These are phyloP conservation scores for Leishmania aethiopica DNA, from an alignment of 208 protist species.

Conservation along the genomic window DNA sequence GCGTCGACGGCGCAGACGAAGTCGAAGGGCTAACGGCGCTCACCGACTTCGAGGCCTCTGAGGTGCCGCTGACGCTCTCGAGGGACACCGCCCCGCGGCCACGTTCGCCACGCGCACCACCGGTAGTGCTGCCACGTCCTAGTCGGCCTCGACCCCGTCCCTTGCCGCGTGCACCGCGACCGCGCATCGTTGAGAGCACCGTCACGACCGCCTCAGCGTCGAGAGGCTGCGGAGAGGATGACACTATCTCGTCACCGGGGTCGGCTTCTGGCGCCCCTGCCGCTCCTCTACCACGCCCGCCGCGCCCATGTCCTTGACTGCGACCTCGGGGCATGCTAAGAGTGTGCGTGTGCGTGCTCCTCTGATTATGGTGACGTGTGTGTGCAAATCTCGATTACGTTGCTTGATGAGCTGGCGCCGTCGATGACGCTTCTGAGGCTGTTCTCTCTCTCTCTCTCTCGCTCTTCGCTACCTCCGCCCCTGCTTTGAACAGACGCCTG, in stretches of 20 bases:
- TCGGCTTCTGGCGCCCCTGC: not conserved
- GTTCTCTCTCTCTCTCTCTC: not conserved
- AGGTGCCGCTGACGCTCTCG: not conserved
- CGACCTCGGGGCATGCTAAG: constrained; percentile 29
- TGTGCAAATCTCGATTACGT: not conserved
- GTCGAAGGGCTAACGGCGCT: not conserved
- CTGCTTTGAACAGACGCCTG: not conserved
- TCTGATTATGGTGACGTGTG: not conserved
- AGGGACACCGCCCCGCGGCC: not conserved
- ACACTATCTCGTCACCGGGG: not conserved
- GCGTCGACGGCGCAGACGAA: not conserved
- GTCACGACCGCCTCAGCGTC: not conserved
- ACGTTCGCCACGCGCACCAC: not conserved
- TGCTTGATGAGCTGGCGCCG: not conserved
- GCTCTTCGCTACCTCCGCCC: not conserved
- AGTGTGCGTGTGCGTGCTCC: not conserved
- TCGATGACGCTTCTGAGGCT: not conserved
- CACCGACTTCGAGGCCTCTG: not conserved
- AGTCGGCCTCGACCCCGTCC: constrained; percentile 26
- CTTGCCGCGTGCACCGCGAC: not conserved
- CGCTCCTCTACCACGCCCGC: constrained; percentile 7
- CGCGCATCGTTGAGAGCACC: not conserved
- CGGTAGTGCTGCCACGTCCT: not conserved
- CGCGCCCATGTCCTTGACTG: constrained; percentile 11
- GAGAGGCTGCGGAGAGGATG: not conserved